phyloP scores from a whole-genome alignment of 345 rosid genomes.

The Theobroma cacao region DNA sequence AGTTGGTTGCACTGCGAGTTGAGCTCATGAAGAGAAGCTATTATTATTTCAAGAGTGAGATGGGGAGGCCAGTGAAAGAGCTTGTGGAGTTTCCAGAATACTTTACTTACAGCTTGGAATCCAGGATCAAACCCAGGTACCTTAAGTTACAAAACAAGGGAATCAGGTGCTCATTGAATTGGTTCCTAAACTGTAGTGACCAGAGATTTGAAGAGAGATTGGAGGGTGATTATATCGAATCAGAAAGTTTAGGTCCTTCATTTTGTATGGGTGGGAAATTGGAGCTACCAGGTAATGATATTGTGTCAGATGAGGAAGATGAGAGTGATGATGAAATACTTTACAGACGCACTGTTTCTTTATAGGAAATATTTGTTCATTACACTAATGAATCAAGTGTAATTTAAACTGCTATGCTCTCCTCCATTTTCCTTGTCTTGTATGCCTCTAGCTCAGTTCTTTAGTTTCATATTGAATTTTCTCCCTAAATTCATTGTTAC shows the following conservation, averaged over 20 bases:
- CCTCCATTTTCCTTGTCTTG: background rate
- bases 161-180: constrained; percentile 68
- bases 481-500: background rate
- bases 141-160: constrained; percentile 68
- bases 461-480: background rate
- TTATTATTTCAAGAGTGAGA: constrained; percentile 76
- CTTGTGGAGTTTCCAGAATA: constrained; percentile 83
- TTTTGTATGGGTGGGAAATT: constrained; percentile 82
- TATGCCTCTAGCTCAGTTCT: background rate
- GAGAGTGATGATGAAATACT: constrained; percentile 70
- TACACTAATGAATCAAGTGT: background rate
- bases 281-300: constrained; percentile 59
- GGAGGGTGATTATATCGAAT: constrained; percentile 68
- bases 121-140: constrained; percentile 90
- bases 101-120: constrained; percentile 92
- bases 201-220: constrained; percentile 86
- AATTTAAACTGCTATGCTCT: background rate
- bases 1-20: constrained; percentile 52
- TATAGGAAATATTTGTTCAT: constrained; percentile 25
- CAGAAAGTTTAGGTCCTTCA: constrained; percentile 59
- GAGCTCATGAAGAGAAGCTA: constrained; percentile 84
- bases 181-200: constrained; percentile 94
- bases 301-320: constrained; percentile 75
- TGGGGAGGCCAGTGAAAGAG: constrained; percentile 83
- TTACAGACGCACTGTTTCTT: constrained; percentile 49